Conservation (phyloP, 192 early-diverging fungal species). For the Mortierella hygrophila region DNA sequence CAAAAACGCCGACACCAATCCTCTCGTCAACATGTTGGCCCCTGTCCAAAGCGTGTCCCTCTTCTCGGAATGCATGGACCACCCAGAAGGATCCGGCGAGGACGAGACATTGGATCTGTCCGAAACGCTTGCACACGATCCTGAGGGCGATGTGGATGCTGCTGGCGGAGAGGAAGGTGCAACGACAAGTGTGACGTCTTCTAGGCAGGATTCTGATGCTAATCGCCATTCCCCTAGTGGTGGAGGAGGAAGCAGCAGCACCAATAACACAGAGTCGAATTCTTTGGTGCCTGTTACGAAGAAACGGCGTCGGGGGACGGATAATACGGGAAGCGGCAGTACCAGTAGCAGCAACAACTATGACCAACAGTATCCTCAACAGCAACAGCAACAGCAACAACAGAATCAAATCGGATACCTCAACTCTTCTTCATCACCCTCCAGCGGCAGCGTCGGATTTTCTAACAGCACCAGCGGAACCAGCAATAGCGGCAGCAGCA, state of each 20-base stretch:
- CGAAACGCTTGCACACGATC: constrained; percentile 52
- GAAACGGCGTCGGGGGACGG: constrained; percentile 24
- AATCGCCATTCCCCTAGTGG: neutral
- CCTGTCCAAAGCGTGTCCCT: constrained; percentile 53
- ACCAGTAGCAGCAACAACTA: constrained; percentile 4
- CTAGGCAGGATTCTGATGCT: neutral
- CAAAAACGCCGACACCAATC: constrained; percentile 50
- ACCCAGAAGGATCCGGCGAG: constrained; percentile 58
- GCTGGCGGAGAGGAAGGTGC: neutral
- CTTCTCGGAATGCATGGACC: constrained; percentile 58
- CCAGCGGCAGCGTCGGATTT: neutral
- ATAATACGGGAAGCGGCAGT: constrained; percentile 10
- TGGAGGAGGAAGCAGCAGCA: neutral
- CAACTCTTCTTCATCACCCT: neutral
- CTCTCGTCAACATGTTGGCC: constrained; percentile 54
- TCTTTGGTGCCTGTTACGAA: constrained; percentile 8
- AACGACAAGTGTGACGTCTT: constrained; percentile 3
- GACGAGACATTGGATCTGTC: constrained; percentile 67
- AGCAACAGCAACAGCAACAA: constrained; percentile 17
- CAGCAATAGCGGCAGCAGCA: constrained; percentile 9
- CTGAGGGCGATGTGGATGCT: constrained; percentile 11
- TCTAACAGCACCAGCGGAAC: constrained; percentile 28
- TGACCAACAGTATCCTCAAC: constrained; percentile 8
- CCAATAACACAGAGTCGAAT: constrained; percentile 7
- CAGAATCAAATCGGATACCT: neutral